Base-by-base conservation (phyloP, 2,329 filamentous ascomycete species). In the Amesomyces nigricolor region DNA sequence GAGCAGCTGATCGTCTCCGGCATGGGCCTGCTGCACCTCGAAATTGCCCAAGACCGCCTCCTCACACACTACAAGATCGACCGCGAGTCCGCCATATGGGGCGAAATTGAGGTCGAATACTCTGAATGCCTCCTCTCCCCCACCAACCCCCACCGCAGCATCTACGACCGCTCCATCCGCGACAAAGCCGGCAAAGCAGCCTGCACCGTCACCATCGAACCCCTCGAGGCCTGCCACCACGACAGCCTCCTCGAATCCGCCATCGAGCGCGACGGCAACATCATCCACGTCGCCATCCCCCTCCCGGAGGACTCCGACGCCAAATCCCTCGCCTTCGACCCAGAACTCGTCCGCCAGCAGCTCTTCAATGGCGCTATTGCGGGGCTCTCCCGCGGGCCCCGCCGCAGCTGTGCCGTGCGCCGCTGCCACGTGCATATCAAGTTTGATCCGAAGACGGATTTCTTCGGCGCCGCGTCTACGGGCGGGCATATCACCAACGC, bases 11-110 rank as follows among this genome's bases (percentile, higher is more conserved):
- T 95, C 32, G 78, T 99, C 0, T 91, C 91, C 51, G 94, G 94
- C 4, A 97, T 99, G 94, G 94, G 94, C 7, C 90, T 95, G 65
- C 80, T 99, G 29, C 94, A 99, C 70, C 78, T 99, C 0, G 94
- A 99, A 65, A 94, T 99, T 47, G 91, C 92, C 0, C 78, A 90
- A 48, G 89, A 97, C 70, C 83, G 91, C 43, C 81, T 99, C 9
- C 84, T 94, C 61, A 88, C 89, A 51, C 90, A 95, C 66, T 86
- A 96, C 72, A 95, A 94, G 69, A 90, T 79, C 77, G 70, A 96
- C 83, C 79, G 91, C 78, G 59, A 85, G 74, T 59, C 59, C 4
- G 63, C 61, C 55, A 54, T 65, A 32, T 96, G 96, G 76, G 91
- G 92, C 11, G 86, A 85, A 51, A 95, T 99, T 59, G 89, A 96